Evolutionary conservation across 805 yeast genomes (phyloP).

Genomic region (Jamesozyma hellenica): DNA sequence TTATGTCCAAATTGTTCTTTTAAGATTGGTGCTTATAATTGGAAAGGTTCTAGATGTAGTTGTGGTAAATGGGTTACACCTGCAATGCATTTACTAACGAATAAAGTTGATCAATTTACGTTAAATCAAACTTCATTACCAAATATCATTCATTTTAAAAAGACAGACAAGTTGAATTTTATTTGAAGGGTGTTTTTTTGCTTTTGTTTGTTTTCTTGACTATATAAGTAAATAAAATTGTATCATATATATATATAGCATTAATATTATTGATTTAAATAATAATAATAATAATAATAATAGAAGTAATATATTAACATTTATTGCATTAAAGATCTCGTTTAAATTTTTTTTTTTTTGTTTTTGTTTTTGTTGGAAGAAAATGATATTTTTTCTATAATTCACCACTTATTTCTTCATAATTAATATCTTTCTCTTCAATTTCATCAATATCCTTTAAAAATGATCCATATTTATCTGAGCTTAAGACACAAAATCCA

Average conservation of each 20-base stretch:
- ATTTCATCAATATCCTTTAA: neutral
- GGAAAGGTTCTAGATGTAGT: constrained; percentile 91
- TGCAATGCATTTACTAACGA: constrained; percentile 68
- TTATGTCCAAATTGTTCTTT: constrained; percentile 73
- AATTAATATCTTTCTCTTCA: neutral
- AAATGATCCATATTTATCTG: neutral
- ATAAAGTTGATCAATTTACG: constrained; percentile 64
- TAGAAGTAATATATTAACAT: too few relatives aligned
- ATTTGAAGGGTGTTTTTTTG: too few relatives aligned
- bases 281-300: too few relatives aligned
- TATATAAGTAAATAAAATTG: too few relatives aligned
- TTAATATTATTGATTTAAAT: too few relatives aligned
- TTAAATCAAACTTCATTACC: constrained; percentile 14
- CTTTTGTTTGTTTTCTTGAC: too few relatives aligned
- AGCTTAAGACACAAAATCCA: neutral
- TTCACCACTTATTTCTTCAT: neutral
- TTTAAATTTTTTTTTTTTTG: too few relatives aligned
- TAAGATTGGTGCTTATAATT: constrained; percentile 83
- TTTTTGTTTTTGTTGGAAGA: too few relatives aligned
- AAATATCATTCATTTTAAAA: constrained; percentile 17
- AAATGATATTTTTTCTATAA: too few relatives aligned
- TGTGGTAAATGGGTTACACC: constrained; percentile 97
- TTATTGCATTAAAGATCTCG: too few relatives aligned
- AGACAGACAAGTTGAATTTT: neutral
- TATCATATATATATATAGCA: too few relatives aligned